These are phyloP conservation scores for Naganishia onofrii DNA, from an alignment of 768 basidiomycete genomes.

Conservation along the genomic window DNA sequence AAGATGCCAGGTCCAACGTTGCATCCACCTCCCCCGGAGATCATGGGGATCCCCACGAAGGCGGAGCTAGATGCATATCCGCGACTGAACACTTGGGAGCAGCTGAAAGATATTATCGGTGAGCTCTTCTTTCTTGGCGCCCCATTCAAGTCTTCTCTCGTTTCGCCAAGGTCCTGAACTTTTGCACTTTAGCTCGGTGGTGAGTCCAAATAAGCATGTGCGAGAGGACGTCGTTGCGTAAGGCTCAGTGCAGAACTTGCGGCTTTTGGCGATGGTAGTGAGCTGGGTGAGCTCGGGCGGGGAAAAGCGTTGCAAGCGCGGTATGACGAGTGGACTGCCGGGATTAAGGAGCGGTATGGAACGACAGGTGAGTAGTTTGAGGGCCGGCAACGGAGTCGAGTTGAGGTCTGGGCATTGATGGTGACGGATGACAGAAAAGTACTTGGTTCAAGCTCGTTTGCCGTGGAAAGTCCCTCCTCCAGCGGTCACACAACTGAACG, in stretches of 20 bases:
- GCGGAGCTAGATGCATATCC: constrained; percentile 47
- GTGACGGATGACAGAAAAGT: constrained; percentile 37
- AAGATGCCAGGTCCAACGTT: constrained; percentile 39
- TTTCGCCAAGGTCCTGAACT: background rate
- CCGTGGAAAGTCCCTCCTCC: constrained; percentile 36
- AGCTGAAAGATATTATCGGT: constrained; percentile 35
- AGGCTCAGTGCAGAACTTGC: background rate
- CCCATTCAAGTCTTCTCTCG: too few species aligned
- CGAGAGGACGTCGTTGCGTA: too few species aligned
- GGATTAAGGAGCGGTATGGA: constrained; percentile 40
- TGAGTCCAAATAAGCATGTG: background rate
- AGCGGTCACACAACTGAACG: background rate
- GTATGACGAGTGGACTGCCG: constrained; percentile 44
- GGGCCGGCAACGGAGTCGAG: background rate
- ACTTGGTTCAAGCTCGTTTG: constrained; percentile 43
- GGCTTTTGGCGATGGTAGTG: background rate
- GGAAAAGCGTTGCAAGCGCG: constrained; percentile 27
- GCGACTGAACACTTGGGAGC: constrained; percentile 48
- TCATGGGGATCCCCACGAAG: constrained; percentile 47
- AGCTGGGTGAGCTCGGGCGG: constrained; percentile 28
- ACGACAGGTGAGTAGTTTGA: constrained; percentile 41
- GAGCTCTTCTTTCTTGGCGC: background rate
- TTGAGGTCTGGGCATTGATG: background rate
- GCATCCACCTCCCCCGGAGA: constrained; percentile 37
- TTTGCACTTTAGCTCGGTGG: background rate